These are phyloP conservation scores for Zarea fungicola DNA, from an alignment of 2,329 filamentous ascomycete genomes.

Conservation along the genomic window DNA sequence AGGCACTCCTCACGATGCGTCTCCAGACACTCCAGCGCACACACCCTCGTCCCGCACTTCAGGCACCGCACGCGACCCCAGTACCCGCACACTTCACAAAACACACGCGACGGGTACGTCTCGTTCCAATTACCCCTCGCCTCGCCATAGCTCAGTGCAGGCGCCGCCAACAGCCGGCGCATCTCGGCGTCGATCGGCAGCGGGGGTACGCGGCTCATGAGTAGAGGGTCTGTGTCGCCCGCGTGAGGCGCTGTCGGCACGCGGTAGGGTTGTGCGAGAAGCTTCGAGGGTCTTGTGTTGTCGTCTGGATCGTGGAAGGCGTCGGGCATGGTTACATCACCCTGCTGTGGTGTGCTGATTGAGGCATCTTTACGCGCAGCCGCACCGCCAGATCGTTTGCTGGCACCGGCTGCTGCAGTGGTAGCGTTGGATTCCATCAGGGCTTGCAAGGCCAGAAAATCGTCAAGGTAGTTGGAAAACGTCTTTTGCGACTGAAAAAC, in stretches of 20 bases:
- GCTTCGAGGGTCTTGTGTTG: constrained; percentile 18
- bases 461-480: constrained; percentile 76
- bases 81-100: constrained; percentile 78
- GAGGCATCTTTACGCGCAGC: constrained; percentile 17
- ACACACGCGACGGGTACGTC: constrained; percentile 55
- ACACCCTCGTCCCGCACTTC: constrained; percentile 74
- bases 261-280: constrained; percentile 31
- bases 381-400: constrained; percentile 21
- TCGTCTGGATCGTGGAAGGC: not conserved
- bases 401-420: constrained; percentile 23
- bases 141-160: constrained; percentile 64
- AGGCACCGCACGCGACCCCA: constrained; percentile 73
- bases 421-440: constrained; percentile 34
- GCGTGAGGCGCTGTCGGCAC: constrained; percentile 36
- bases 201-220: constrained; percentile 52
- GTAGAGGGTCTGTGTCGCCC: constrained; percentile 51
- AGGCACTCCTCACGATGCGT: constrained; percentile 68
- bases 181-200: constrained; percentile 58
- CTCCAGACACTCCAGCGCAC: constrained; percentile 68
- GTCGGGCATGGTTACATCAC: constrained; percentile 26
- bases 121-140: constrained; percentile 45
- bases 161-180: constrained; percentile 55
- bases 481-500: constrained; percentile 78
- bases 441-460: constrained; percentile 63
- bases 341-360: constrained; percentile 17